Base-by-base conservation (phyloP, 768 basidiomycete species). In the Agaricus bisporus region DNA sequence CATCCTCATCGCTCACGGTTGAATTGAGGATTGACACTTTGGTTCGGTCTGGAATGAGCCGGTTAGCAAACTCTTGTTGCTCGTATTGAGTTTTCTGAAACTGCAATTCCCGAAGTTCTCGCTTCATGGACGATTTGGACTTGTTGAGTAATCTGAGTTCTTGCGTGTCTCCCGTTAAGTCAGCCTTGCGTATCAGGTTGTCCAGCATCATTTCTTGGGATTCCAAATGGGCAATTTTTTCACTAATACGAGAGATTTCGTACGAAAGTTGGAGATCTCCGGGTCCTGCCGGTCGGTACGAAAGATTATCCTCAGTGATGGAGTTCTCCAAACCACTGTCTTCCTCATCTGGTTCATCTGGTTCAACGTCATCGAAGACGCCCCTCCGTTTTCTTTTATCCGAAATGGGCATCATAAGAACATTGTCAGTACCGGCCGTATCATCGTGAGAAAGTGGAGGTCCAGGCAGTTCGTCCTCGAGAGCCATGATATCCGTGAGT, bases 31-130 rank as follows among this genome's bases (percentile, higher is more conserved):
- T 91, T 3, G 81, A 76, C n/a, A 95, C 85, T 56, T 74, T 80
- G 4, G 94, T 98, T 28, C 91, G 79, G 20, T 88, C 85, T 1
- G 93, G 87, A 20, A 91, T 70, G 2, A 98, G 80, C 15, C 88
- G 79, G 63, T 94, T 97, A 20, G 91, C 90, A n/a, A 81, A 75
- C 63, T 97, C 93, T 67, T 98, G 95, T 63, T 92, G 89, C 64
- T 95, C 90, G 64, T 91, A 98, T 63, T 98, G 95, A 10, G 79
- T 78, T 68, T 88, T 92, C 69, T 97, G 95, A 68, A 98, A 97
- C 50, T 79, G 76, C 2, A 94, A 71, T 62, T 92, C 86, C 28
- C 94, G 77, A 38, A 94, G 72, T 62, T 98, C 94, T 52, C 91
- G 75, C 14, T 75, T 80, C 72, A 98, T 80, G 0, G 90, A 82